A percentile compares a stretch with the other conserved stretches of the same genome.
Evolutionary conservation across 805 yeast species (phyloP).

Genomic region (Metschnikowia continentalis): DNA sequence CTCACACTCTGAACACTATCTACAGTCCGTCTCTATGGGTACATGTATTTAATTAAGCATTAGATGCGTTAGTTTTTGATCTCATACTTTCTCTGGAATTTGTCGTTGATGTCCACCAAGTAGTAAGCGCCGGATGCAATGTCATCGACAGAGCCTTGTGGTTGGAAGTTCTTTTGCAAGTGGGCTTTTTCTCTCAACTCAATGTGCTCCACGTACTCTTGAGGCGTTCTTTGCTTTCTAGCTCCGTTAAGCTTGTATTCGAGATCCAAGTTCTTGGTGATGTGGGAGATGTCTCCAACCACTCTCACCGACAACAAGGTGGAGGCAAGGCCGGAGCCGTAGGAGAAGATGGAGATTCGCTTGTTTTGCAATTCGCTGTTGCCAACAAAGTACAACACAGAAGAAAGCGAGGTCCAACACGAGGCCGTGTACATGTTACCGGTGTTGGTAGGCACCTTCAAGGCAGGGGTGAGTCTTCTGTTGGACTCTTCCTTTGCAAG

Average conservation of each 20-base stretch:
- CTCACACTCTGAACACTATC: not conserved
- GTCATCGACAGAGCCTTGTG: slow-evolving; percentile 72
- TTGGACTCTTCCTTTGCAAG: slow-evolving; percentile 66
- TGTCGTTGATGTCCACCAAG: slow-evolving; percentile 78
- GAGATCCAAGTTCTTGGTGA: slow-evolving; percentile 62
- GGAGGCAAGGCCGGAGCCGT: slow-evolving; percentile 97
- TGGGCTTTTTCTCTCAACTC: slow-evolving; percentile 87
- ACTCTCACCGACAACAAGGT: slow-evolving; percentile 77
- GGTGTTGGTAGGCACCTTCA: slow-evolving; percentile 88
- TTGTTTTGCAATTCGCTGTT: slow-evolving; percentile 71
- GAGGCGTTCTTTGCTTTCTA: slow-evolving; percentile 69
- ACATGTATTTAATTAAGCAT: not conserved
- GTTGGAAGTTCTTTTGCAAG: slow-evolving; percentile 71
- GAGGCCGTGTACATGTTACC: slow-evolving; percentile 99
- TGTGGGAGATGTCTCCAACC: slow-evolving; percentile 71
- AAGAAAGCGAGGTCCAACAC: slow-evolving; percentile 80
- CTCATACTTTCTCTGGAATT: slow-evolving; percentile 78
- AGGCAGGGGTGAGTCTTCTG: slow-evolving; percentile 72
- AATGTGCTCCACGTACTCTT: slow-evolving; percentile 76
- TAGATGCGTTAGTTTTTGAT: slow-evolving; percentile 38
- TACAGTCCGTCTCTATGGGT: not conserved
- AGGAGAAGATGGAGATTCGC: slow-evolving; percentile 89
- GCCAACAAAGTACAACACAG: slow-evolving; percentile 73
- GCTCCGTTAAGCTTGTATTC: slow-evolving; percentile 57
- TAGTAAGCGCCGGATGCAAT: slow-evolving; percentile 78